phyloP scores from a whole-genome alignment of 2,329 filamentous ascomycete genomes.

The Aspergillus carbonarius region DNA sequence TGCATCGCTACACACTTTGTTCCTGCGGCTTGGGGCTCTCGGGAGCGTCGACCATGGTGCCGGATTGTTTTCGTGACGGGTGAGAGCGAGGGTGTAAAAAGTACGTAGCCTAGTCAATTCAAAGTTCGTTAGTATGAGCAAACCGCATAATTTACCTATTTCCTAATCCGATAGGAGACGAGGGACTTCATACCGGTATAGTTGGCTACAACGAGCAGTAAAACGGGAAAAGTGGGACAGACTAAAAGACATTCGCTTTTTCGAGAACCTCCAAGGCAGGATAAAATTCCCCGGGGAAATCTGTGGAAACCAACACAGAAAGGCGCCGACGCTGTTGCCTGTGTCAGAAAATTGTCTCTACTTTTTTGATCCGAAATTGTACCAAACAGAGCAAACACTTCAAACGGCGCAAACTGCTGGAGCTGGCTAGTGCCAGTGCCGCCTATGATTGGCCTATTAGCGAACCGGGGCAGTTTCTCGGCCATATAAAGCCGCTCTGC shows the following conservation, averaged over 20 bases:
- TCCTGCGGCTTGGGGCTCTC: slow-evolving; percentile 30
- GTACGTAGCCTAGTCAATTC: neutral
- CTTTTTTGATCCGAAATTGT: slow-evolving; percentile 13
- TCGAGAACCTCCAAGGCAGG: neutral
- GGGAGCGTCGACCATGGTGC: slow-evolving; percentile 29
- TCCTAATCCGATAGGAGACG: slow-evolving; percentile 11
- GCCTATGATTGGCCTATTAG: slow-evolving; percentile 20
- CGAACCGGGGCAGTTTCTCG: slow-evolving; percentile 60
- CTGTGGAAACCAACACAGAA: neutral
- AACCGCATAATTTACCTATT: slow-evolving; percentile 9
- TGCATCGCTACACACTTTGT: slow-evolving; percentile 31
- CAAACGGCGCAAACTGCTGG: slow-evolving; percentile 18
- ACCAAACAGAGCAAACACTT: slow-evolving; percentile 13
- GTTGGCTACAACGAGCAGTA: neutral
- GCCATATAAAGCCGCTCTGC: slow-evolving; percentile 4
- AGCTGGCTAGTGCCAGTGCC: neutral
- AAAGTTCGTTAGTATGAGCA: neutral
- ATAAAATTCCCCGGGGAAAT: neutral
- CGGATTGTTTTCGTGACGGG: slow-evolving; percentile 8
- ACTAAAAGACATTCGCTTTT: neutral
- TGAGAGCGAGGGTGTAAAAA: neutral
- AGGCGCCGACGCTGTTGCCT: slow-evolving; percentile 1
- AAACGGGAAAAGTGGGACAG: neutral
- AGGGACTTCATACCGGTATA: neutral
- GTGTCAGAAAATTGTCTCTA: slow-evolving; percentile 16